Evolutionary conservation across 106 monocot genomes (phyloP).

Genomic region (Allium cepa): DNA sequence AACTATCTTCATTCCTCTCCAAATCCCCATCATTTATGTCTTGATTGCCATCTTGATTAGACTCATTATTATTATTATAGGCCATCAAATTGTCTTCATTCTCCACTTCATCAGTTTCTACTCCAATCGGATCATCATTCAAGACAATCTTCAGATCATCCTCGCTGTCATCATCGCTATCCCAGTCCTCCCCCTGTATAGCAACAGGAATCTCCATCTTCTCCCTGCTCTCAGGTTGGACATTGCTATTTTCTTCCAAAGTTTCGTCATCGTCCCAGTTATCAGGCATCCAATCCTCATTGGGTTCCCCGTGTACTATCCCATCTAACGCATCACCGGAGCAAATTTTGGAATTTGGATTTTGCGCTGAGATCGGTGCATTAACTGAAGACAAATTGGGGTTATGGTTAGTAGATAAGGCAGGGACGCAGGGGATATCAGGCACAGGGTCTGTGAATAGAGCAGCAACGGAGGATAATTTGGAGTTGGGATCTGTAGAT

Average conservation of each 20-base stretch:
- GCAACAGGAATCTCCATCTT: neutral
- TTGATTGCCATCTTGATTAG: neutral
- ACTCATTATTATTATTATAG: neutral
- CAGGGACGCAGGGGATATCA: no score
- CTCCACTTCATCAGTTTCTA: neutral
- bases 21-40: no score
- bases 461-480: no score
- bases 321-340: neutral
- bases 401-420: no score
- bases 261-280: conserved; percentile 4
- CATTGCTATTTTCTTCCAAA: neutral
- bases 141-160: conserved; percentile 92
- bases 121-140: conserved; percentile 34
- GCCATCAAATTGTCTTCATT: conserved; percentile 10
- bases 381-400: no score
- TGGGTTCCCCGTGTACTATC: neutral
- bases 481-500: no score
- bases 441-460: no score
- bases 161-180: conserved; percentile 70
- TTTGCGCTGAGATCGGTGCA: no score
- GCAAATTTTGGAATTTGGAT: no score
- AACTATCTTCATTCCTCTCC: no score
- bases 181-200: conserved; percentile 50
- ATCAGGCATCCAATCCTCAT: conserved; percentile 2
- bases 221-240: neutral